Evolutionary conservation across 768 basidiomycete species (phyloP), one percentile per base, ranked within the genome.

Genomic region (Infundibulicybe gibba): DNA sequence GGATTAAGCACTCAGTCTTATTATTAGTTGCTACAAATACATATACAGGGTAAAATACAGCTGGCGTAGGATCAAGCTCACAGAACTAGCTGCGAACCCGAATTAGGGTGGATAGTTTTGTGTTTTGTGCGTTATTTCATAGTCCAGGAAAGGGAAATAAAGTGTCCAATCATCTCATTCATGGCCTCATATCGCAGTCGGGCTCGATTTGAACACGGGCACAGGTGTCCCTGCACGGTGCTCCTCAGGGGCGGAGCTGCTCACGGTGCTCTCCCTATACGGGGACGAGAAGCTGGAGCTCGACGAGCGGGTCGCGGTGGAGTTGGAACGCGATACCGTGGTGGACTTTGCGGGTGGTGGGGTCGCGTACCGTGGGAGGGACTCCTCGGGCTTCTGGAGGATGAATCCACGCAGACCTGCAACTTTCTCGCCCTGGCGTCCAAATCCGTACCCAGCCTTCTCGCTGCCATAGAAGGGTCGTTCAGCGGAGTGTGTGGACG

Each of bases 341-440:
- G 19, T 11, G 11, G 44, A 14, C 5, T 35, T 31, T 3, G 54
- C 31, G 0, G 63, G 63, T 2, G 61, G 52, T 10, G 70, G 69
- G 10, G 78, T 62, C 6, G 69, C 70, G 53, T 83, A 76, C 34
- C 71, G 74, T 2, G 83, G 73, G 19, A 80, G 70, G 5, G 78
- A 71, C 60, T 85, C 82, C 9, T 68, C 65, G 0, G 86, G 85
- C 53, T 66, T 76, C 40, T 77, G 73, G 53, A 85, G 69, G 32
- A 80, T 47, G 62, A 79, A 83, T 3, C 81, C 88, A 57, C 75
- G 78, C 42, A 85, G 68, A 3, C 74, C 84, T 4, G 89, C 89
- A 34, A 75, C 74, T 67, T 86, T 90, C 72, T 91, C 87, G 16
- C 79, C 90, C 59, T 90, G 87, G 43, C 80, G 73, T 14, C 90